Evolutionary conservation across 2,329 filamentous ascomycete genomes (phyloP).

Genomic region (Cadophora gregata): DNA sequence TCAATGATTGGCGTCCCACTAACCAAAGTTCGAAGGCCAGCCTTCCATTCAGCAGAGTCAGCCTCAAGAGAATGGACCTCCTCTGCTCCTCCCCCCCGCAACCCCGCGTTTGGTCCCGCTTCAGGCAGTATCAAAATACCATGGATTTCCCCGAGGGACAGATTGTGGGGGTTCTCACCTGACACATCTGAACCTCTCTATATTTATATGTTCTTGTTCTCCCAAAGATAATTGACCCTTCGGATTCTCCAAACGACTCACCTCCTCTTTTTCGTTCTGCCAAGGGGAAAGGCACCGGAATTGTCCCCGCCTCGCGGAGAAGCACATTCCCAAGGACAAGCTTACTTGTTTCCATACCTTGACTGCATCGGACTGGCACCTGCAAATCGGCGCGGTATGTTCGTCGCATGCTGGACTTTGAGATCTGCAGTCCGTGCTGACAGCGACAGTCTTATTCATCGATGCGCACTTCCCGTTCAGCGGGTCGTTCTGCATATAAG

Average conservation of each 20-base stretch:
- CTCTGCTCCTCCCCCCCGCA: constrained; percentile 6
- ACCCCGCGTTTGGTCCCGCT: constrained; percentile 1
- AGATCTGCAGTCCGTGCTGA: neutral
- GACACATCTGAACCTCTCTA: neutral
- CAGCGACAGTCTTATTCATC: constrained; percentile 5
- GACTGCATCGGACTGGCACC: too few species aligned
- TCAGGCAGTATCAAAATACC: neutral
- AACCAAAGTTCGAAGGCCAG: neutral
- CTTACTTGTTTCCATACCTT: neutral
- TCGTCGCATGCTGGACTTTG: neutral
- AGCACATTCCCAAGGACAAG: neutral
- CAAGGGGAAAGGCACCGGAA: neutral
- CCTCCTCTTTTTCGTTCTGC: neutral
- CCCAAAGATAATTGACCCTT: neutral
- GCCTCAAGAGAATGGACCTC: too few species aligned
- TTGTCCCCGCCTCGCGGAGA: neutral
- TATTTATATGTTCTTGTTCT: neutral
- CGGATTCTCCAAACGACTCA: neutral
- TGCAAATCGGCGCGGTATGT: constrained; percentile 2
- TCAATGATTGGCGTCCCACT: neutral
- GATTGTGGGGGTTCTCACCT: neutral
- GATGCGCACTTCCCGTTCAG: neutral
- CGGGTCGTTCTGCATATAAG: neutral
- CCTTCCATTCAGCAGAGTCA: too few species aligned
- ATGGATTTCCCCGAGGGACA: neutral